Evolutionary conservation across 805 yeast genomes (phyloP), one percentile per base, ranked within the genome.

Genomic region (Isabelozyma gotoi): DNA sequence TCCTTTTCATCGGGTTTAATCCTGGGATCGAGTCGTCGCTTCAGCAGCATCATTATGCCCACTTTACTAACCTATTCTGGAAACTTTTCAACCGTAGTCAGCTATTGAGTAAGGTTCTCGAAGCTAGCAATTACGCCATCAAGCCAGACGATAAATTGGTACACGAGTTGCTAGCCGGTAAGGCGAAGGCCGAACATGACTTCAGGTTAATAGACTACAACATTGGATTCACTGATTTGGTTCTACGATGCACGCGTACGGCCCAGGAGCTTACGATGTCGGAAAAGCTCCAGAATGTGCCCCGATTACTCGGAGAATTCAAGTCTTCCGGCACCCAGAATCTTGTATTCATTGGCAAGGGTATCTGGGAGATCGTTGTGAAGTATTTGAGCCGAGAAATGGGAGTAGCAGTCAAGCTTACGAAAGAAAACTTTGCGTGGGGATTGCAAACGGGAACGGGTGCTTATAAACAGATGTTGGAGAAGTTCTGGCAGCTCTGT

Each of bases 171-270:
- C 19, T 60, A 1, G 32, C 36, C 11, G 41, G 52, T 38, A 7
- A 40, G n/a, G 53, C 58, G 5, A 52, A 51, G 36, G 57, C 73
- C 1, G 47, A 41, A 3, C 63, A 69, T 34, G 85, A 82, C 45
- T 77, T 67, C 44, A 50, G 50, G 1, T 53, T 82, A 7, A 55
- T 68, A 1, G 57, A 65, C 11, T 76, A 69, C 49, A 60, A 68
- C 2, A 73, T 84, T 2, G 94, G 92, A 0, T 84, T 86, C 59
- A 82, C 91, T 0, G 92, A 86, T 50, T 64, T 86, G 48, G 85
- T 84, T 2, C 63, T 76, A 32, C 59, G 92, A 36, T 81, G 88
- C 18, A 85, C 91, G 0, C 67, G 67, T 39, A 73, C 79, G 5
- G 82, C 82, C 1, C 71, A 67, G 24, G 86, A 85, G 49, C 67